Percentiles rank a stretch among this genome's conserved stretches.
These are phyloP conservation scores for Blastomyces parvus DNA, from an alignment of 2,329 filamentous ascomycete species.

Conservation along the genomic window DNA sequence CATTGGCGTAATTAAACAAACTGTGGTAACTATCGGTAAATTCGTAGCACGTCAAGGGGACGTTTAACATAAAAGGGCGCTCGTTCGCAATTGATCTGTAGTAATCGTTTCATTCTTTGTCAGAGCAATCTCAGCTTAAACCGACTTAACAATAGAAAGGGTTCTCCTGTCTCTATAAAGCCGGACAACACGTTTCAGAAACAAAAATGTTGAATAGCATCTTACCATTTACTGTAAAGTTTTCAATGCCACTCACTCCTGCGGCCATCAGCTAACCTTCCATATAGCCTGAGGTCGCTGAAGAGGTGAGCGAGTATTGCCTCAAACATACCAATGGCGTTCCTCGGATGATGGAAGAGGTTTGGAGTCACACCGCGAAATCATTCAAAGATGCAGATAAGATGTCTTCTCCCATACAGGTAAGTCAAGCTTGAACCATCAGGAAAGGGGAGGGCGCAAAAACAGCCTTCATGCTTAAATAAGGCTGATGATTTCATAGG, in stretches of 20 bases:
- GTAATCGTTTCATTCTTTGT: not conserved
- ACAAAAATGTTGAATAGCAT: not conserved
- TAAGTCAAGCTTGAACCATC: not conserved
- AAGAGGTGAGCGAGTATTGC: not conserved
- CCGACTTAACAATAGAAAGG: not conserved
- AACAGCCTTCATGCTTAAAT: not conserved
- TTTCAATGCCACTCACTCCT: not conserved
- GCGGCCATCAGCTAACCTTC: not conserved
- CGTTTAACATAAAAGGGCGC: not conserved
- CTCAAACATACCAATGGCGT: not conserved
- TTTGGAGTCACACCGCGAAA: not conserved
- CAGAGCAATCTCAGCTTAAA: too few relatives aligned
- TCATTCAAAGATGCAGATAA: constrained; percentile 4
- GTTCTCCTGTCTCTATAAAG: not conserved
- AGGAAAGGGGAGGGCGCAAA: not conserved
- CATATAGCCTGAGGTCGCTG: not conserved
- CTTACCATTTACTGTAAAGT: not conserved
- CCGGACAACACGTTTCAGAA: not conserved
- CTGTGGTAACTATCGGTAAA: not conserved
- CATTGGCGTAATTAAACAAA: not conserved
- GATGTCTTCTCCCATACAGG: constrained; percentile 3
- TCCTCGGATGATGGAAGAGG: not conserved
- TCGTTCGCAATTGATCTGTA: not conserved
- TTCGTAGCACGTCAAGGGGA: not conserved
- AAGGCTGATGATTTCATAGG: not conserved